Evolutionary conservation across 768 basidiomycete genomes (phyloP), one percentile per base, ranked within the genome.

Genomic region (Hygrocybe coccinea): DNA sequence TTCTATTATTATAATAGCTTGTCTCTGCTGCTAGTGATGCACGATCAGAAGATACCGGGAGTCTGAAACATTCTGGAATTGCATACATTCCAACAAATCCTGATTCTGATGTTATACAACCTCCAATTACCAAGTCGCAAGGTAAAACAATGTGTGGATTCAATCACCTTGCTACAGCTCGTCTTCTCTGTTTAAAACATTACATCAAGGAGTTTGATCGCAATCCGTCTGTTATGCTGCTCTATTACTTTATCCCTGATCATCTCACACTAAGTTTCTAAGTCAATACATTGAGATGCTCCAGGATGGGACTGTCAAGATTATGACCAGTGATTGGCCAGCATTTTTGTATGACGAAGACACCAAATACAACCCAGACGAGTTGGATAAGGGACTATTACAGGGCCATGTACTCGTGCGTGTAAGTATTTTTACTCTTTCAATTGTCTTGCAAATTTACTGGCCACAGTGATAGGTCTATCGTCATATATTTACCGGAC

Each of bases 281-380:
- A n/a, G 47, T 2, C 15, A 33, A 14, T 55, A 36, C 29, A 49
- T 55, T 29, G 54, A 55, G 22, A 3, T 5, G 7, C 15, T 55
- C 5, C 46, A 35, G 7, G 48, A 45, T 17, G 54, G 54, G 4
- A 37, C 12, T 7, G 41, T 48, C n/a, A 57, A 57, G 43, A 29
- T 44, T 29, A 43, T 35, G 34, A 37, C 37, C 2, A 29, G 17
- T 11, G 15, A 57, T 22, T 52, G 35, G n/a, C 56, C 50, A 6
- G 22, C 56, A 24, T 57, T 57, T 25, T 25, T 57, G 33, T 57
- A 57, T 38, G 56, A 57, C 21, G 35, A 56, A 50, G 34, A 25
- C 12, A 24, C 12, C 3, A 39, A 36, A 29, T 57, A 57, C 29
- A 29, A 52, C 38, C 39, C 50, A 15, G 19, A 39, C 10, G n/a